These are phyloP conservation scores for Magnolia kwangsiensis DNA, from an alignment of 164 flowering plant species.

Conservation along the genomic window DNA sequence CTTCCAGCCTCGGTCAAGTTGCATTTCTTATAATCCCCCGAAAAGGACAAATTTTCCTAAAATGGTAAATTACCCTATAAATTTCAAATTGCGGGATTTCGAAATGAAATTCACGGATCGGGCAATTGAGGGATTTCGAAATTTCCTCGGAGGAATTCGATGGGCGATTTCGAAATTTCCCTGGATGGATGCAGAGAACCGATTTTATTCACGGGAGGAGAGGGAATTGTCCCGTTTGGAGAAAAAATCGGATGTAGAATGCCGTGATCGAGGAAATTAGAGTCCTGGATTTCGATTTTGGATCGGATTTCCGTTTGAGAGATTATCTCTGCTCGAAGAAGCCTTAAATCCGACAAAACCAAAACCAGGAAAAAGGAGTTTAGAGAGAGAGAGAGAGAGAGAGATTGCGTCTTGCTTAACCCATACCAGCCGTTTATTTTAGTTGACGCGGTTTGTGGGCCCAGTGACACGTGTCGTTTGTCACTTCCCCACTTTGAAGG, in stretches of 20 bases:
- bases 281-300: background rate
- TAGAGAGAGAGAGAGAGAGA: background rate
- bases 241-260: background rate
- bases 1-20: background rate
- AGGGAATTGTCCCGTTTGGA: background rate
- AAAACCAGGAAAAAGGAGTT: background rate
- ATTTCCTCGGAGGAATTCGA: background rate
- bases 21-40: background rate
- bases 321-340: background rate
- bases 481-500: too few species aligned
- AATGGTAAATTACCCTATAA: too few species aligned
- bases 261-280: background rate
- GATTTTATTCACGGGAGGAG: background rate
- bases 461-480: background rate
- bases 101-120: too few species aligned
- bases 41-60: background rate
- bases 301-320: background rate
- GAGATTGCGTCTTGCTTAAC: background rate
- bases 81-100: too few species aligned
- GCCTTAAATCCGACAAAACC: background rate
- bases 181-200: background rate
- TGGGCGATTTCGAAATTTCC: background rate
- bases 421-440: background rate
- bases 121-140: too few species aligned
- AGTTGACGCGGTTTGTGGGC: background rate